A percentile compares a stretch with the other conserved stretches of the same genome.
Evolutionary conservation across 1,139 yeast species (phyloP).

Genomic region (Kodamaea fungicola): DNA sequence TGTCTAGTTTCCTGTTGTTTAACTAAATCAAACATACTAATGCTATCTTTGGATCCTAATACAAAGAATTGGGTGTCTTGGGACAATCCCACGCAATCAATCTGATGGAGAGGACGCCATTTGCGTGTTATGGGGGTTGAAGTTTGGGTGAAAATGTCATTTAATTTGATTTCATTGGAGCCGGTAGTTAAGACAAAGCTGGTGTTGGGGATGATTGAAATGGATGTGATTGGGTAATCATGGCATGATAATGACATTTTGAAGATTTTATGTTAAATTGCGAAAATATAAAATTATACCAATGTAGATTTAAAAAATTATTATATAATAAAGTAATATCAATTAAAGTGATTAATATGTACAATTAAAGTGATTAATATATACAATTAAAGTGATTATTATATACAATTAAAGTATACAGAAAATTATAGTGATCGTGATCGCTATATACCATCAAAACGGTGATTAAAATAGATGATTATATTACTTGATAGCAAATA

Average conservation of each 20-base stretch:
- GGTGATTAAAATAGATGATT: no score
- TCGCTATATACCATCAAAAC: no score
- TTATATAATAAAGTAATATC: no score
- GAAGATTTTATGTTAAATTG: no score
- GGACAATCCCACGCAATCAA: conserved; percentile 17
- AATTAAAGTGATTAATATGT: no score
- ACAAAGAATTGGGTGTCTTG: conserved; percentile 8
- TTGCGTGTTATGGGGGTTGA: not conserved
- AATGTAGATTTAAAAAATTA: no score
- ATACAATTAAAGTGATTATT: no score
- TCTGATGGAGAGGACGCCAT: conserved; percentile 7
- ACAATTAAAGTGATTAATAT: no score
- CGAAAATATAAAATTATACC: no score
- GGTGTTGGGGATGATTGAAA: conserved; percentile 15
- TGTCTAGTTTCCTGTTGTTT: conserved; percentile 11
- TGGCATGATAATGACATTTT: conserved; percentile 4
- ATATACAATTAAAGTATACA: no score
- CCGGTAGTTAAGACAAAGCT: conserved; percentile 24
- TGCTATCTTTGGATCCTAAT: conserved; percentile 12
- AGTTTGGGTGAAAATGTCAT: conserved; percentile 8
- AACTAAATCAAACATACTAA: conserved; percentile 14
- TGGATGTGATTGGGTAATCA: conserved; percentile 18
- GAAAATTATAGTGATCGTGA: no score
- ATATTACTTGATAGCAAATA: no score
- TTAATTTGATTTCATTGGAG: conserved; percentile 20